These are phyloP conservation scores for Wolfiporia cocos DNA, from an alignment of 1,284 basidiomycete genomes.

Conservation along the genomic window DNA sequence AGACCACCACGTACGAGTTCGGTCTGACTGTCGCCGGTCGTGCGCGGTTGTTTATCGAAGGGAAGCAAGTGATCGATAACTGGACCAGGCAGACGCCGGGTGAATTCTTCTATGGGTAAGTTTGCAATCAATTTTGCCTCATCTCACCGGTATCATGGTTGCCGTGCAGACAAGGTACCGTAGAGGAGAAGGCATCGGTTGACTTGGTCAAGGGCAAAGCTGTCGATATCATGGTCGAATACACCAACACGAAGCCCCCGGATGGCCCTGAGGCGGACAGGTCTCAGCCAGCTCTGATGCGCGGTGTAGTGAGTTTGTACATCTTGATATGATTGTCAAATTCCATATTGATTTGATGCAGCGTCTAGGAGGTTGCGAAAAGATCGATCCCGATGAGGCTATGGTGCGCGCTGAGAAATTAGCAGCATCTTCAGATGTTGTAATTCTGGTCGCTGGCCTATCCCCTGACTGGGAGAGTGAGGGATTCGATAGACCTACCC, in stretches of 20 bases:
- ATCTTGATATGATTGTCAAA: slow-evolving; percentile 1
- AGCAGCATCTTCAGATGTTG: slow-evolving; percentile 51
- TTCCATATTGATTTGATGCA: slow-evolving; percentile 14
- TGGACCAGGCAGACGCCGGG: slow-evolving; percentile 63
- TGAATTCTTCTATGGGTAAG: slow-evolving; percentile 63
- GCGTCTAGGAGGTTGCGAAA: slow-evolving; percentile 63
- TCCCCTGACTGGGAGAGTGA: slow-evolving; percentile 69
- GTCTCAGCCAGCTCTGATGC: slow-evolving; percentile 58
- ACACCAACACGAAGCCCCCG: slow-evolving; percentile 53
- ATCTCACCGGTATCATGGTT: neutral
- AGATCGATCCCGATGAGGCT: slow-evolving; percentile 52
- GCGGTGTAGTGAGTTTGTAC: slow-evolving; percentile 45
- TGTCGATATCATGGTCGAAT: slow-evolving; percentile 51
- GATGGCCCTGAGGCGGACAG: slow-evolving; percentile 42
- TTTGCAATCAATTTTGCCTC: slow-evolving; percentile 1
- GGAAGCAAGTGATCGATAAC: slow-evolving; percentile 58
- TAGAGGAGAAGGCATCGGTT: slow-evolving; percentile 51
- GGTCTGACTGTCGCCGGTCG: slow-evolving; percentile 68
- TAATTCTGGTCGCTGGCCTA: slow-evolving; percentile 57
- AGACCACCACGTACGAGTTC: slow-evolving; percentile 59
- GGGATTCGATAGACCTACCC: slow-evolving; percentile 56
- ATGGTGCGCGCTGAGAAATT: slow-evolving; percentile 54
- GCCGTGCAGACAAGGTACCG: slow-evolving; percentile 45
- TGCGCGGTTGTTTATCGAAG: slow-evolving; percentile 61
- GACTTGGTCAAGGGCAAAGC: slow-evolving; percentile 38